Base-by-base conservation (phyloP, 805 yeast species). In the Peterozyma toletana region DNA sequence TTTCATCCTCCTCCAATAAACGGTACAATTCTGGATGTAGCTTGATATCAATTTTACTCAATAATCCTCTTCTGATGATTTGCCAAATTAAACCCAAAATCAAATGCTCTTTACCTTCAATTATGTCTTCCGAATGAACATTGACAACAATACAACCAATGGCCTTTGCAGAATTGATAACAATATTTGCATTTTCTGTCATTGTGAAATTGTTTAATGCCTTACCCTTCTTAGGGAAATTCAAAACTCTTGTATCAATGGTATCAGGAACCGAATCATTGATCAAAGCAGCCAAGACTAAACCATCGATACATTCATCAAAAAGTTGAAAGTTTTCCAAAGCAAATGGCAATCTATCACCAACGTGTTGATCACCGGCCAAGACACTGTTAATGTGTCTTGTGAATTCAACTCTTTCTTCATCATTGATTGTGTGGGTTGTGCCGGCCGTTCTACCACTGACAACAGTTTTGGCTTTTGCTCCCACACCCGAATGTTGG, bases 261-360 rank as follows among this genome's bases (percentile, higher is more conserved):
- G 99, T 93, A 66, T 93, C 96, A 9, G 98, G 96, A 31, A 93
- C 99, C 30, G 97, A 88, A 66, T 93, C 99, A 62, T 93, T 93
- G 63, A 93, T 89, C 60, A 93, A 80, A 63, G 88, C 86, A 16
- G 98, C 89, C 46, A 93, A 71, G 27, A 93, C 89, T 56, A 93
- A 71, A 52, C 99, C 98, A 63, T 93, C 99, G 52, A 88, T 78
- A 67, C 96, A 88, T 66, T 93, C 98, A 64, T 93, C 99, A 58
- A 93, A 93, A 46, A 93, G 74, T 68, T 93, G 98, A 71, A 93
- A 93, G 42, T 88, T 83, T 50, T 93, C 96, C 9, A 95, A 80
- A 53, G 96, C 95, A 57, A 93, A 81, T 13, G 99, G 99, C 50
- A 93, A 67, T 53, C 96, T 71, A 47, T 73, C 68, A 21, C 96